Conservation (phyloP, 345 rosid species). For the Salix udensis region DNA sequence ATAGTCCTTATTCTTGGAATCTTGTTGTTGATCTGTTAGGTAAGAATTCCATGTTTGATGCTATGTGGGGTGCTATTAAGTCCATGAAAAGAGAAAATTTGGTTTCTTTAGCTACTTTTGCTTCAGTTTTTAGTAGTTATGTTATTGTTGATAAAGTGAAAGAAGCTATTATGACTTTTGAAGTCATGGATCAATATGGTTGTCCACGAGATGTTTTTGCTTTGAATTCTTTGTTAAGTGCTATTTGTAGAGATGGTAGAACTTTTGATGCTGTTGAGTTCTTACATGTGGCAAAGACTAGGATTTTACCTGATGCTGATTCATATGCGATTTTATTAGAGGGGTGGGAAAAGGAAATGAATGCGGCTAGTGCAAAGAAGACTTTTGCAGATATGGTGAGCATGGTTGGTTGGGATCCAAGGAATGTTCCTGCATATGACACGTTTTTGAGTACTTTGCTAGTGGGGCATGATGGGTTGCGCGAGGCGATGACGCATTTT, state of each 20-base stretch:
- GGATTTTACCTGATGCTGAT: constrained; percentile 47
- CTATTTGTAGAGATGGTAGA: constrained; percentile 54
- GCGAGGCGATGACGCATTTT: constrained; percentile 34
- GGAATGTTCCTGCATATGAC: constrained; percentile 50
- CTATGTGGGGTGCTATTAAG: constrained; percentile 67
- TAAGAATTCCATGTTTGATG: constrained; percentile 51
- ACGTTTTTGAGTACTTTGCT: constrained; percentile 45
- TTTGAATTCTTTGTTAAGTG: constrained; percentile 59
- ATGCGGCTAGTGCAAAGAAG: constrained; percentile 25
- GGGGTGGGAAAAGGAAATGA: constrained; percentile 60
- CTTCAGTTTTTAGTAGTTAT: constrained; percentile 60
- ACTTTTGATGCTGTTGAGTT: constrained; percentile 39
- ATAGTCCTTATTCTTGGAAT: constrained; percentile 66
- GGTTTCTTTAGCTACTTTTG: constrained; percentile 59
- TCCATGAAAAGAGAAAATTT: constrained; percentile 44
- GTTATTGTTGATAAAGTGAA: constrained; percentile 31
- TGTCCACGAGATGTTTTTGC: constrained; percentile 38
- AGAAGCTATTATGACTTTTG: constrained; percentile 49
- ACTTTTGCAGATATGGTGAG: constrained; percentile 45
- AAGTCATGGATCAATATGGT: constrained; percentile 54
- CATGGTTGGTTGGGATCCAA: constrained; percentile 54
- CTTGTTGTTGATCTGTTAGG: constrained; percentile 63
- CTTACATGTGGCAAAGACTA: constrained; percentile 30
- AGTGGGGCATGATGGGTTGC: constrained; percentile 35
- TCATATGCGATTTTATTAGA: constrained; percentile 53